These are phyloP conservation scores for Saccharomyces kudriavzevii DNA, from an alignment of 805 yeast genomes.

Conservation along the genomic window DNA sequence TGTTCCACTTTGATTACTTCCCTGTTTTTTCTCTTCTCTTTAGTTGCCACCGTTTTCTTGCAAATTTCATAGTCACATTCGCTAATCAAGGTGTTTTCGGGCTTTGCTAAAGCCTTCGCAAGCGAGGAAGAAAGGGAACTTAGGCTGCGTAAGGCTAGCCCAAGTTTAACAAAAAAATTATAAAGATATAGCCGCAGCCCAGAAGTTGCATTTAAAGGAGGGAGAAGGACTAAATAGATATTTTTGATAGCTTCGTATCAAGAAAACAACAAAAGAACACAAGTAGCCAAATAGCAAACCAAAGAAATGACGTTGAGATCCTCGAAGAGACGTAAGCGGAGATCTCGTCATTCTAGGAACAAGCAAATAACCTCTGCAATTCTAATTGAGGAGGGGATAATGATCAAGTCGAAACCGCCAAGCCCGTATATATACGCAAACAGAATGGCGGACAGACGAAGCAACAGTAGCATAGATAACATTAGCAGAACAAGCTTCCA, in stretches of 20 bases:
- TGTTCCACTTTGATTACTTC: background rate
- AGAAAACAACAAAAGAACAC: background rate
- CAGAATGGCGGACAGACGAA: background rate
- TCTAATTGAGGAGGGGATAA: conserved; percentile 30
- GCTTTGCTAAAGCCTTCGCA: background rate
- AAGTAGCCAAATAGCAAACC: background rate
- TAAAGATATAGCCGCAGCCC: background rate
- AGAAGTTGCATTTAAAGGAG: background rate
- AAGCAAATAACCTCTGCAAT: conserved; percentile 16
- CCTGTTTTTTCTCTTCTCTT: background rate
- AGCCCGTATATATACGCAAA: background rate
- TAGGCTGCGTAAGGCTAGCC: background rate
- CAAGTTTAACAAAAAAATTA: background rate
- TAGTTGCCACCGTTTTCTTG: background rate
- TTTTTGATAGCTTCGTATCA: background rate
- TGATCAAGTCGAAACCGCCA: conserved; percentile 25
- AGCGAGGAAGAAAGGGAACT: background rate
- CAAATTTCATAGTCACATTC: background rate
- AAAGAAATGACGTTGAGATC: background rate
- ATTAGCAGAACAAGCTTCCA: conserved; percentile 11
- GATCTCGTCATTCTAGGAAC: background rate
- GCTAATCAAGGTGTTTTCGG: background rate
- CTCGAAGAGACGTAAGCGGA: background rate
- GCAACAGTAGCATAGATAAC: conserved; percentile 7
- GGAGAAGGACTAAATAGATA: background rate